Conservation (phyloP, 2,329 filamentous ascomycete species). For the Mycosphaerella arachidis region DNA sequence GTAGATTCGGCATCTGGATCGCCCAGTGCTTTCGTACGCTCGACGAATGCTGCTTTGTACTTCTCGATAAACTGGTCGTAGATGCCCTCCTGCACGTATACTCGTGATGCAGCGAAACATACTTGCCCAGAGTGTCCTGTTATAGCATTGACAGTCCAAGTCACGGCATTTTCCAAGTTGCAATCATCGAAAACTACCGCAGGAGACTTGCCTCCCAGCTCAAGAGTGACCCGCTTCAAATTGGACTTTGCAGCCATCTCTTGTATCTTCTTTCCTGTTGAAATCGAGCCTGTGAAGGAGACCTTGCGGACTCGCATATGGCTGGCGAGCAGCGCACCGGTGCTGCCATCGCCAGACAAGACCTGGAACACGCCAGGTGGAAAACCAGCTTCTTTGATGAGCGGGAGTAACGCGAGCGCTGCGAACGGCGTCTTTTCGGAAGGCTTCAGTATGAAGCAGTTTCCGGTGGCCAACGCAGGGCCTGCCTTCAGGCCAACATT, state of each 20-base stretch:
- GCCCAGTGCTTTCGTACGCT: slow-evolving; percentile 9
- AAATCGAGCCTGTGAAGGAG: slow-evolving; percentile 58
- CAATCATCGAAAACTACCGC: slow-evolving; percentile 45
- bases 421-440: slow-evolving; percentile 52
- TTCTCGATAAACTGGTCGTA: slow-evolving; percentile 15
- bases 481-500: slow-evolving; percentile 71
- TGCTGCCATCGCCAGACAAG: slow-evolving; percentile 54
- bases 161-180: slow-evolving; percentile 40
- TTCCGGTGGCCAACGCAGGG: slow-evolving; percentile 55
- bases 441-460: slow-evolving; percentile 51
- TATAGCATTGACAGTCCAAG: slow-evolving; percentile 53
- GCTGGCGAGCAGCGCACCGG: slow-evolving; percentile 54
- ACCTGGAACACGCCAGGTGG: slow-evolving; percentile 55
- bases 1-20: slow-evolving; percentile 9
- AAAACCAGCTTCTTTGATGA: slow-evolving; percentile 58
- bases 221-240: slow-evolving; percentile 49
- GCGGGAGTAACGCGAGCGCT: slow-evolving; percentile 54
- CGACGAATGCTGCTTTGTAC: slow-evolving; percentile 8
- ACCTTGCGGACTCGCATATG: slow-evolving; percentile 59
- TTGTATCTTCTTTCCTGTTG: slow-evolving; percentile 55
- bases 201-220: slow-evolving; percentile 43
- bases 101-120: slow-evolving; percentile 11
- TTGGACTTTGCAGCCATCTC: slow-evolving; percentile 51
- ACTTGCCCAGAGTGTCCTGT: slow-evolving; percentile 13
- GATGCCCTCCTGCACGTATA: slow-evolving; percentile 13